These are phyloP conservation scores for Phytophthora multivora DNA, from an alignment of 352 stramenopile species.

Conservation along the genomic window DNA sequence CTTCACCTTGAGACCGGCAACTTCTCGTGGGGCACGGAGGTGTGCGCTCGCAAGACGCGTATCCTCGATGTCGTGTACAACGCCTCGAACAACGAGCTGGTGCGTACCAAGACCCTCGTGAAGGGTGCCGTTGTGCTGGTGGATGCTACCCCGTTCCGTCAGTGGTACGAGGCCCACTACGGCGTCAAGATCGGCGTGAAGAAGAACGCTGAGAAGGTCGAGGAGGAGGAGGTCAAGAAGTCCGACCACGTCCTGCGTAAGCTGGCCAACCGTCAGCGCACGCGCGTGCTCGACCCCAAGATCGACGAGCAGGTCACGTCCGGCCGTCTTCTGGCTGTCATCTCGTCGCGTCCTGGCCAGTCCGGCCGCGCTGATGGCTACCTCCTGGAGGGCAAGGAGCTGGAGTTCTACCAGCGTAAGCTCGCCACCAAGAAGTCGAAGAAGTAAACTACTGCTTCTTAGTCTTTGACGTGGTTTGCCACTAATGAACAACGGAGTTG, in stretches of 20 bases:
- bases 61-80: conserved; percentile 99
- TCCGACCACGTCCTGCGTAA: conserved; percentile 94
- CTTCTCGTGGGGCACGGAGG: conserved; percentile 99
- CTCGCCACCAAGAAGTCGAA: conserved; percentile 99
- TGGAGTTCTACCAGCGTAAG: conserved; percentile 99
- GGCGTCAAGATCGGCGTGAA: conserved; percentile 92
- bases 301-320: conserved; percentile 98
- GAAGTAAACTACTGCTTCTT: conserved; percentile 76
- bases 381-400: conserved; percentile 99
- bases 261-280: conserved; percentile 93
- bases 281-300: conserved; percentile 91
- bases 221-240: conserved; percentile 92
- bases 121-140: conserved; percentile 99
- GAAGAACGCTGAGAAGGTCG: conserved; percentile 83
- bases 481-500: conserved; percentile 55
- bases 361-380: conserved; percentile 98
- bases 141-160: conserved; percentile 98
- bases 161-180: conserved; percentile 99
- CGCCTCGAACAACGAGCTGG: conserved; percentile 99
- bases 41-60: conserved; percentile 98
- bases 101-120: conserved; percentile 99
- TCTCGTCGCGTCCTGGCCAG: conserved; percentile 98
- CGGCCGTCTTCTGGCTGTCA: conserved; percentile 96
- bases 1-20: conserved; percentile 98
- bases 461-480: conserved; percentile 22